Conservation (phyloP, 139 green algal species). For the Protoeuglena noctilucae region DNA sequence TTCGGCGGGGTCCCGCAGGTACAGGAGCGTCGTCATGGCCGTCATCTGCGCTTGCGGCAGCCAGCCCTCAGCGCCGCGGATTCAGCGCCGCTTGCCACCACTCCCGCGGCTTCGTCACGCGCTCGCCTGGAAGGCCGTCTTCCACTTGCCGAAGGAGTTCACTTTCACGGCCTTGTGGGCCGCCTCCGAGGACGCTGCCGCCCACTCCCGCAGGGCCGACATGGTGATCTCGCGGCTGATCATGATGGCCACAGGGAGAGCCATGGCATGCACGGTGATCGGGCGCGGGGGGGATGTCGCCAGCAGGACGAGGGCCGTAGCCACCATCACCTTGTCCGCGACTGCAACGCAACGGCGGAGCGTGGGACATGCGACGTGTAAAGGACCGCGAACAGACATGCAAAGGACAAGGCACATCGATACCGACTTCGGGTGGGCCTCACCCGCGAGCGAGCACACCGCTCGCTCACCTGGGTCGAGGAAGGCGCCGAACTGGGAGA, state of each 20-base stretch:
- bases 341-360: background rate
- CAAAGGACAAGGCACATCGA: no score
- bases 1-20: constrained; percentile 23
- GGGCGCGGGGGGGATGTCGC: constrained; percentile 18
- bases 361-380: no score
- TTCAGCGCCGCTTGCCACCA: constrained; percentile 7
- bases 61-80: constrained; percentile 5
- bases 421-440: no score
- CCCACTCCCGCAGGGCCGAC: background rate
- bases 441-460: no score
- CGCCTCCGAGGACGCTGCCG: background rate
- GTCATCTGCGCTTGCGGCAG: no score
- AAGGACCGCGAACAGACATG: no score
- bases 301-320: constrained; percentile 11
- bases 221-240: background rate
- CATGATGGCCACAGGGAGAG: background rate
- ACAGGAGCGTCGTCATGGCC: constrained; percentile 44
- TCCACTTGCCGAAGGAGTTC: constrained; percentile 43
- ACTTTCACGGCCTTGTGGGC: constrained; percentile 24
- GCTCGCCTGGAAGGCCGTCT: constrained; percentile 23
- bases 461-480: no score
- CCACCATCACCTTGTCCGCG: constrained; percentile 1
- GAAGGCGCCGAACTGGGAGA: background rate
- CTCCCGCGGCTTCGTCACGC: no score
- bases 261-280: constrained; percentile 11